These are phyloP conservation scores for Allodekkera sacchari DNA, from an alignment of 805 yeast species.

Conservation along the genomic window DNA sequence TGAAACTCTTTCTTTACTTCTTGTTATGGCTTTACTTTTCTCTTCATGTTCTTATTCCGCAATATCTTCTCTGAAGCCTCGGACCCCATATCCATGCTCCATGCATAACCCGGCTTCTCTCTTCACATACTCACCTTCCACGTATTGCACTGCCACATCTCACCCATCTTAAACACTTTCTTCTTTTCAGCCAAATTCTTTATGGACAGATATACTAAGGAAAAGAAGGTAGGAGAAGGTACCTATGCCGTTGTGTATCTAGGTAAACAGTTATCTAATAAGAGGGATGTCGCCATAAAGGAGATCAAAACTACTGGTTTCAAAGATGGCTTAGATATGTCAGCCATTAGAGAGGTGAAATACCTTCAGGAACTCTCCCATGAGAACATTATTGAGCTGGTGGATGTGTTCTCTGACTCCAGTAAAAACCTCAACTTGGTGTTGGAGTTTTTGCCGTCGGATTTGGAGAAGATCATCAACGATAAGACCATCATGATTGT, in stretches of 20 bases:
- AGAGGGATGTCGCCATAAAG: conserved; percentile 75
- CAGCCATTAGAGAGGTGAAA: conserved; percentile 90
- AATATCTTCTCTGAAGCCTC: too few species aligned
- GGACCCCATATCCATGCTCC: too few species aligned
- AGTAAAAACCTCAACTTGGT: conserved; percentile 69
- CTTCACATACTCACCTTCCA: too few species aligned
- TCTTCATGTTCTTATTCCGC: too few species aligned
- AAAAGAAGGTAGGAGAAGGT: conserved; percentile 95
- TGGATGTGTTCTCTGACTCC: conserved; percentile 73
- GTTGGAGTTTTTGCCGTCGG: conserved; percentile 88
- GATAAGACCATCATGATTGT: conserved; percentile 69
- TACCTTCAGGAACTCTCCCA: conserved; percentile 76
- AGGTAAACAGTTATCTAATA: conserved; percentile 55
- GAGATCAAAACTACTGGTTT: conserved; percentile 92
- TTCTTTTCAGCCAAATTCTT: too few species aligned
- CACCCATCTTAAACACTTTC: too few species aligned
- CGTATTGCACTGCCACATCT: too few species aligned
- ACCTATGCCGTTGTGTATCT: conserved; percentile 95
- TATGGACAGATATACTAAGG: conserved; percentile 33
- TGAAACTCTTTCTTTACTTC: too few species aligned
- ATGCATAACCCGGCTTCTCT: too few species aligned
- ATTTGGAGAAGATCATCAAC: conserved; percentile 81
- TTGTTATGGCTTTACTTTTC: too few species aligned
- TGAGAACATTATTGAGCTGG: conserved; percentile 73
- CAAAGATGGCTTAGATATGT: conserved; percentile 96